phyloP scores from a whole-genome alignment of 768 basidiomycete genomes.

The Lepiota brunneoincarnata region DNA sequence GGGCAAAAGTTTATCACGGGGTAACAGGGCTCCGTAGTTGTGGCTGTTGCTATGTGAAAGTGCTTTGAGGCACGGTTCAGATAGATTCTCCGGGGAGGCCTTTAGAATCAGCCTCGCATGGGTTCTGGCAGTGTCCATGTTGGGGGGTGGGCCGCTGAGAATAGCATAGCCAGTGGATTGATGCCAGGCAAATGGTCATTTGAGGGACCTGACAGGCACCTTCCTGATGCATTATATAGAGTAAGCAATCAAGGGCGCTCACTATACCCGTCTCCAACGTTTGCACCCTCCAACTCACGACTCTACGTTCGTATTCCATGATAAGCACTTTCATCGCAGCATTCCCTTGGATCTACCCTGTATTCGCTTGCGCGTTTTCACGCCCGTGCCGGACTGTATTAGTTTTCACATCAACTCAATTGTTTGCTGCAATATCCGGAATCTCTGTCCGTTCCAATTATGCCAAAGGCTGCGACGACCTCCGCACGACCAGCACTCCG shows the following conservation, averaged over 20 bases:
- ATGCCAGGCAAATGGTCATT: not conserved
- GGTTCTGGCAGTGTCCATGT: not conserved
- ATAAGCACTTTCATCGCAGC: not conserved
- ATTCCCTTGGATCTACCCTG: not conserved
- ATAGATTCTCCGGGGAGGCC: not conserved
- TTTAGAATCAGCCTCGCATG: not conserved
- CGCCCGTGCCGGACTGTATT: not conserved
- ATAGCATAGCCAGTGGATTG: not conserved
- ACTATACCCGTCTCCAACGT: not conserved
- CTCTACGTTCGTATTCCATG: not conserved
- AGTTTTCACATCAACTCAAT: not conserved
- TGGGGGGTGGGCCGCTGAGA: not conserved
- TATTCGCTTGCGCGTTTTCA: not conserved
- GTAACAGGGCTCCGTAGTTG: no score
- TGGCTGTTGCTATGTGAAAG: not conserved
- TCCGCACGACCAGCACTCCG: conserved; percentile 64
- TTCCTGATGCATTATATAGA: conserved; percentile 9
- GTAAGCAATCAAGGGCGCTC: conserved; percentile 3
- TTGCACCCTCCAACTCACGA: not conserved
- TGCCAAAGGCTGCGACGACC: conserved; percentile 65
- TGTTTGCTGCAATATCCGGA: not conserved
- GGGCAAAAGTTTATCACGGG: no score
- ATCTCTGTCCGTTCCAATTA: conserved; percentile 21
- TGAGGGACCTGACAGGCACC: not conserved
- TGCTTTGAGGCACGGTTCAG: not conserved